Evolutionary conservation across 2,329 filamentous ascomycete genomes (phyloP), one percentile per base, ranked within the genome.

Genomic region (Fusarium sp.): DNA sequence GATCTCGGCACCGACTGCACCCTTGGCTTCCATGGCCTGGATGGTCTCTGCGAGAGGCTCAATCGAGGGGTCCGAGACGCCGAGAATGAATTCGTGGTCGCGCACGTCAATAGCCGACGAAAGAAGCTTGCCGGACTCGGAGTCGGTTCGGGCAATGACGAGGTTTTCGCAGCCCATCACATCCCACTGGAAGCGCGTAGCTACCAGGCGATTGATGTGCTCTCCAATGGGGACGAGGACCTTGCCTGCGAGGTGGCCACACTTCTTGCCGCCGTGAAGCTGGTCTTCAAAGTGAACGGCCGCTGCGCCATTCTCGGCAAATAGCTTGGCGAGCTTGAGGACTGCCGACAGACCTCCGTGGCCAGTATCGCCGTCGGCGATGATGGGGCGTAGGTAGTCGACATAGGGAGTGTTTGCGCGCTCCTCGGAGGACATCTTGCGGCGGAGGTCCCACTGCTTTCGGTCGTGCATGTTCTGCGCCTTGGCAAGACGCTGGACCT

Each of bases 221-320:
- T 98, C 95, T 58, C 93, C 91, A 1, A 93, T 87, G 0, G 95
- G 94, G 3, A 98, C 95, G 9, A 99, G 82, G 2, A 98, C 95
- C 76, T 98, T 99, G 67, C 95, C 95, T 1, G 95, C 95, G 59
- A 98, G 80, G 78, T 99, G 95, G 14, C 95, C 95, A 73, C 95
- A 99, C 79, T 98, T 99, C 82, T 99, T 99, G 59, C 95, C 95
- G 38, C 95, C 95, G 73, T 98, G 95, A 42, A 98, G 85, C 78
- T 99, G 95, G 73, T 99, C 95, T 77, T 99, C 95, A 61, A 99
- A 97, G 76, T 99, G 95, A 3, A 99, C 95, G 9, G 90, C 95
- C 0, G 95, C 95, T 1, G 95, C 95, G 49, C 95, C 95, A 68
- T 96, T 96, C 78, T 99, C 95, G 15, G 95, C 95, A 70, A 99